phyloP scores from a whole-genome alignment of 1,139 yeast genomes.

The Geotrichum klebahnii region DNA sequence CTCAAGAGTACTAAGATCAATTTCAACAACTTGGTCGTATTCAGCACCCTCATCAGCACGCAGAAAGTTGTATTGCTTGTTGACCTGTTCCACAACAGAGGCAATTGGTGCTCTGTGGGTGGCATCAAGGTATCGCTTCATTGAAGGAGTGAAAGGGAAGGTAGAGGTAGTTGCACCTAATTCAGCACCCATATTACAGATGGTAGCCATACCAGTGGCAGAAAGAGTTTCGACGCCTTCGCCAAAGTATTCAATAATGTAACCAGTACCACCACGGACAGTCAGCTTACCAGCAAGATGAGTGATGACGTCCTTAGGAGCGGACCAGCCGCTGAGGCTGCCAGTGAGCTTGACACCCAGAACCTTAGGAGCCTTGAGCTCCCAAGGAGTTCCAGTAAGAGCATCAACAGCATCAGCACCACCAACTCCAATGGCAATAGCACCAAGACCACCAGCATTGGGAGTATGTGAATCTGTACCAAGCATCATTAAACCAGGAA shows the following conservation, averaged over 20 bases:
- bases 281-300: slow-evolving; percentile 95
- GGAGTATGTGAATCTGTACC: slow-evolving; percentile 99
- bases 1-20: slow-evolving; percentile 90
- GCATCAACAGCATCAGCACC: slow-evolving; percentile 99
- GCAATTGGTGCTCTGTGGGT: slow-evolving; percentile 83
- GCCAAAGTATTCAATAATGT: slow-evolving; percentile 96
- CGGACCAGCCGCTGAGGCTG: slow-evolving; percentile 93
- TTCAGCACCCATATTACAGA: slow-evolving; percentile 99
- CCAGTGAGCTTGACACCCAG: slow-evolving; percentile 97
- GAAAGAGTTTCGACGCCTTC: slow-evolving; percentile 94
- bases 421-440: slow-evolving; percentile 98
- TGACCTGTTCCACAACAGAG: slow-evolving; percentile 69
- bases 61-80: slow-evolving; percentile 72
- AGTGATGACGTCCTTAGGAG: slow-evolving; percentile 96
- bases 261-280: slow-evolving; percentile 98
- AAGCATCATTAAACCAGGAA: slow-evolving; percentile 95
- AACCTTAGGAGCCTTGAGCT: slow-evolving; percentile 96
- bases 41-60: slow-evolving; percentile 91
- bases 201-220: slow-evolving; percentile 99
- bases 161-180: slow-evolving; percentile 98
- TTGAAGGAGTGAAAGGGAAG: slow-evolving; percentile 92
- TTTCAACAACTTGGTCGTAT: slow-evolving; percentile 93
- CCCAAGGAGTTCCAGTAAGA: slow-evolving; percentile 94
- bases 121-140: slow-evolving; percentile 83
- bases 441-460: slow-evolving; percentile 99